These are phyloP conservation scores for Casaregolazyma lundiana DNA, from an alignment of 1,139 yeast genomes.

Conservation along the genomic window DNA sequence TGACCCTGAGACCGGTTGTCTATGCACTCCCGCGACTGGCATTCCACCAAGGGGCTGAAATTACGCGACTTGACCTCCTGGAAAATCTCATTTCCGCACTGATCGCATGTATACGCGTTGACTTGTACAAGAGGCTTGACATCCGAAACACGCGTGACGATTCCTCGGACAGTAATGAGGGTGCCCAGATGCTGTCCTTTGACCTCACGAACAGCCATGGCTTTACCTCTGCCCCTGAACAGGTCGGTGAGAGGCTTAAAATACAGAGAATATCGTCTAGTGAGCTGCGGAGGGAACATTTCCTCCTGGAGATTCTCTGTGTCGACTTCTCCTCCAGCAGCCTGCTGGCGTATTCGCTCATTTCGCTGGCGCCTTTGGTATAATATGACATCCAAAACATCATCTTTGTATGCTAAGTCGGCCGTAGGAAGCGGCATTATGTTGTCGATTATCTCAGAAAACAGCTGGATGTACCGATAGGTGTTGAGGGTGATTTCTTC, in stretches of 20 bases:
- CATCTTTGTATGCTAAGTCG: constrained; percentile 76
- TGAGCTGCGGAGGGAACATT: constrained; percentile 77
- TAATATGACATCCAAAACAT: constrained; percentile 86
- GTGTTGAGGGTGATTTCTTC: constrained; percentile 67
- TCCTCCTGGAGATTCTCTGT: constrained; percentile 28
- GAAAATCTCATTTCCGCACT: constrained; percentile 94
- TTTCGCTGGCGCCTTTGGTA: constrained; percentile 86
- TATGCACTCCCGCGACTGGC: constrained; percentile 76
- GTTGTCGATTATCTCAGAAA: constrained; percentile 69
- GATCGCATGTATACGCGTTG: constrained; percentile 95
- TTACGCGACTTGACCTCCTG: constrained; percentile 87
- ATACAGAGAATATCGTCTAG: constrained; percentile 81
- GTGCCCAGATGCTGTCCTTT: constrained; percentile 82
- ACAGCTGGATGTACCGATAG: constrained; percentile 70
- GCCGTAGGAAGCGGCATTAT: constrained; percentile 78
- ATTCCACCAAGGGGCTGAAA: constrained; percentile 79
- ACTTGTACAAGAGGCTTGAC: constrained; percentile 91
- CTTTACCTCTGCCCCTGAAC: constrained; percentile 42
- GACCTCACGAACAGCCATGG: constrained; percentile 84
- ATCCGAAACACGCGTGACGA: constrained; percentile 91
- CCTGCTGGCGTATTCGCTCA: constrained; percentile 53
- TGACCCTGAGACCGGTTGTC: constrained; percentile 83
- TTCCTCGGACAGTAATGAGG: constrained; percentile 86
- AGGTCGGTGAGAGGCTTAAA: constrained; percentile 68
- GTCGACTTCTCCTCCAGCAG: constrained; percentile 42